Conservation (phyloP, 164 flowering plant species). For the Chloranthus sessilifolius region DNA sequence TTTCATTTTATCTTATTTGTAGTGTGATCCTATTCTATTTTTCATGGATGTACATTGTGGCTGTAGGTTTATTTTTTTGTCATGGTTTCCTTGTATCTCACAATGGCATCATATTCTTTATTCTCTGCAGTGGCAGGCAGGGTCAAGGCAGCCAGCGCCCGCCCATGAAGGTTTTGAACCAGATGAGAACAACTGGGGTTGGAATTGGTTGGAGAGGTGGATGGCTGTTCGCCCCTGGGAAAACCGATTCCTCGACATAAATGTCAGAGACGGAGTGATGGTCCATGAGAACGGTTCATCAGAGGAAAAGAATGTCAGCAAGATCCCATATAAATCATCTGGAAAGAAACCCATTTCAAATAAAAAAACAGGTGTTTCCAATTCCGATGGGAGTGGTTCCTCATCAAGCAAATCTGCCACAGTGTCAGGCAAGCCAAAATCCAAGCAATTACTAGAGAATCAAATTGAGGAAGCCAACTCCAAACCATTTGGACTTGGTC, state of each 20-base stretch:
- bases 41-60: too few relatives aligned
- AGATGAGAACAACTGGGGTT: slow-evolving; percentile 99
- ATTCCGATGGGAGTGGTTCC: slow-evolving; percentile 67
- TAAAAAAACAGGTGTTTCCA: slow-evolving; percentile 50
- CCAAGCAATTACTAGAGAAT: slow-evolving; percentile 35
- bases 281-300: slow-evolving; percentile 39
- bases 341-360: slow-evolving; percentile 41
- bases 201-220: slow-evolving; percentile 99
- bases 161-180: slow-evolving; percentile 67
- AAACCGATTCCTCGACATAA: slow-evolving; percentile 78
- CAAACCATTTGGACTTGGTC: slow-evolving; percentile 22
- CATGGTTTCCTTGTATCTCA: too few relatives aligned
- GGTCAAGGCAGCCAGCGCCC: slow-evolving; percentile 61
- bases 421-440: slow-evolving; percentile 33
- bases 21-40: too few relatives aligned
- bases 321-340: slow-evolving; percentile 32
- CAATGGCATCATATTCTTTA: too few relatives aligned
- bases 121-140: slow-evolving; percentile 90
- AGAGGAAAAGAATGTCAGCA: slow-evolving; percentile 33
- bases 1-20: too few relatives aligned
- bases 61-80: too few relatives aligned
- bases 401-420: slow-evolving; percentile 50
- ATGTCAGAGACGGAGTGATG: slow-evolving; percentile 69
- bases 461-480: slow-evolving; percentile 47
- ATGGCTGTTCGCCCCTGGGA: slow-evolving; percentile 99